Evolutionary conservation across 129 eudicot genomes (phyloP).

Genomic region (Lactuca saligna): DNA sequence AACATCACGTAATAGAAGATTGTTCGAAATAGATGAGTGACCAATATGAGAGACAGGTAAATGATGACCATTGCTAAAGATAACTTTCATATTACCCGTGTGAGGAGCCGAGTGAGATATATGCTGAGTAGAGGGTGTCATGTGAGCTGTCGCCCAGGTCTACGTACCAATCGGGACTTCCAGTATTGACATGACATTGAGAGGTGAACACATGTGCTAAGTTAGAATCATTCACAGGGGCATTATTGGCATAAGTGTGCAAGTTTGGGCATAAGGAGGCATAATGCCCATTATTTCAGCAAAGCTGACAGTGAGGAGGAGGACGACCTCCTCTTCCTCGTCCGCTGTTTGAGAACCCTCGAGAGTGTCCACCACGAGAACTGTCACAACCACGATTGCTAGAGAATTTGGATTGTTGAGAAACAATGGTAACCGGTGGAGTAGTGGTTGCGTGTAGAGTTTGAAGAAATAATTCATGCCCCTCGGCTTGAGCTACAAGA

Average conservation of each 20-base stretch:
- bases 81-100: not conserved
- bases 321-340: not conserved
- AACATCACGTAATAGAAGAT: not conserved
- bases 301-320: not conserved
- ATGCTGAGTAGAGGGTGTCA: not conserved
- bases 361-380: not conserved
- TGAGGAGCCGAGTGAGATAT: no score
- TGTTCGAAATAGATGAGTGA: not conserved
- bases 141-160: no score
- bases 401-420: no score
- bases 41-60: not conserved
- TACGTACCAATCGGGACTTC: no score
- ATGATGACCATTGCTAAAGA: not conserved
- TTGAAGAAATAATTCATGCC: no score
- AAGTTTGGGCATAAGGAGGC: not conserved
- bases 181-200: no score
- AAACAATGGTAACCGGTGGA: no score
- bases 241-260: not conserved
- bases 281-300: not conserved
- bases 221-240: not conserved
- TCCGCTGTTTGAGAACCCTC: not conserved
- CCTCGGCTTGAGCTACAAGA: no score
- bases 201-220: not conserved
- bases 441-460: no score
- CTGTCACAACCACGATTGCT: no score